Evolutionary conservation across 2,329 filamentous ascomycete genomes (phyloP).

Genomic region (Arachnomyces sp.): DNA sequence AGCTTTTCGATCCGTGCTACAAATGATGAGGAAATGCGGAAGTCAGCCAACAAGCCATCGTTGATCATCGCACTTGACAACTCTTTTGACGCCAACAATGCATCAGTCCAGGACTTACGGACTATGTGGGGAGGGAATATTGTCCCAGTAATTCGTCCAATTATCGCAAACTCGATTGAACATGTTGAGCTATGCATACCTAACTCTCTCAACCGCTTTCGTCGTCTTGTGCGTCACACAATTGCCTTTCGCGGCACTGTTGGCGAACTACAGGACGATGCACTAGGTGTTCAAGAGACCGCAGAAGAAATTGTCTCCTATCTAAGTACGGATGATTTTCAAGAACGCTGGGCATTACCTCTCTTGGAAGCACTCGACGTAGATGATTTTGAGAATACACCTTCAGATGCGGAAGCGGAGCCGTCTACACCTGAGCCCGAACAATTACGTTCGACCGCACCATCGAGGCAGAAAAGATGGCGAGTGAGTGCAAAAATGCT

Average conservation of each 20-base stretch:
- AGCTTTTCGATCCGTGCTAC: constrained; percentile 31
- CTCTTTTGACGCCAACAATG: constrained; percentile 33
- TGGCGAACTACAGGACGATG: constrained; percentile 36
- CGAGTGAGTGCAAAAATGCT: constrained; percentile 13
- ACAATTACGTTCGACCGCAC: constrained; percentile 16
- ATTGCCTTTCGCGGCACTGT: constrained; percentile 26
- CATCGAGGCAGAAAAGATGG: constrained; percentile 21
- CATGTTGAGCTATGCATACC: constrained; percentile 40
- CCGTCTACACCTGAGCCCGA: constrained; percentile 5
- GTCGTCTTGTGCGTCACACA: constrained; percentile 28
- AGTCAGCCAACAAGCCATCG: constrained; percentile 27
- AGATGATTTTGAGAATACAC: constrained; percentile 7
- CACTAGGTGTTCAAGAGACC: constrained; percentile 32
- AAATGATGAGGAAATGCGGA: constrained; percentile 21
- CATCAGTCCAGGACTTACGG: constrained; percentile 13
- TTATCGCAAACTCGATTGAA: constrained; percentile 40
- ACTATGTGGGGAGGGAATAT: constrained; percentile 24
- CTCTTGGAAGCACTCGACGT: constrained; percentile 31
- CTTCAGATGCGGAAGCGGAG: constrained; percentile 6
- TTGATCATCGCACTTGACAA: constrained; percentile 39
- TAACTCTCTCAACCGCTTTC: constrained; percentile 25
- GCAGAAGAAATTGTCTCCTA: constrained; percentile 29
- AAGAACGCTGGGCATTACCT: constrained; percentile 31
- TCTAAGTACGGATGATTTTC: constrained; percentile 29
- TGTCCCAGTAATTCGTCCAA: constrained; percentile 37